These are phyloP conservation scores for Camillea tinctor DNA, from an alignment of 2,329 filamentous ascomycete species.

Conservation along the genomic window DNA sequence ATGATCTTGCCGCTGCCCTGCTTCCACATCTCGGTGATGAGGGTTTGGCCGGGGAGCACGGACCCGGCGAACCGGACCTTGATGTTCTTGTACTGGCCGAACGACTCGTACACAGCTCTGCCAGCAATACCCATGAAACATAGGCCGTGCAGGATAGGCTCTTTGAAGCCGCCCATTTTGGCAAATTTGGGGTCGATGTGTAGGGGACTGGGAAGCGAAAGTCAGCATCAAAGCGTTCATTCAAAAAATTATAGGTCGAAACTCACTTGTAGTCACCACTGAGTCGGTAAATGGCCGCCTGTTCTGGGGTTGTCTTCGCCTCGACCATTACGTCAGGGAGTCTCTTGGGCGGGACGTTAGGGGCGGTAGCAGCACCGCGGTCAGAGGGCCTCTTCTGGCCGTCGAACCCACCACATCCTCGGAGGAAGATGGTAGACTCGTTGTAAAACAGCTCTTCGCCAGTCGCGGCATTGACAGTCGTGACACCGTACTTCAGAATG, in stretches of 20 bases:
- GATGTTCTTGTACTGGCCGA: constrained; percentile 82
- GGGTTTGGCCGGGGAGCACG: constrained; percentile 83
- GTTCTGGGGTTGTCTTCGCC: constrained; percentile 82
- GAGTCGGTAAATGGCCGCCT: constrained; percentile 89
- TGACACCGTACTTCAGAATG: constrained; percentile 75
- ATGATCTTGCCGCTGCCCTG: constrained; percentile 65
- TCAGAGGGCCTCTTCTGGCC: constrained; percentile 75
- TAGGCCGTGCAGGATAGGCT: constrained; percentile 92
- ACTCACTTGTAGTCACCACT: constrained; percentile 84
- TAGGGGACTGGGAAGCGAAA: constrained; percentile 61
- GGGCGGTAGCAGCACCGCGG: constrained; percentile 75
- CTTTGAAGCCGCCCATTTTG: constrained; percentile 93
- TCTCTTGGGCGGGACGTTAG: constrained; percentile 75
- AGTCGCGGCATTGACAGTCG: constrained; percentile 79
- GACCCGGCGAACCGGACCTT: constrained; percentile 89
- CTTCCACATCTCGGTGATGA: constrained; percentile 93
- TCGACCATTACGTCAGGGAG: constrained; percentile 79
- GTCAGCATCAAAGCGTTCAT: neutral
- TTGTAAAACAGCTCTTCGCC: constrained; percentile 96
- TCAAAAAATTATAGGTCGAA: neutral
- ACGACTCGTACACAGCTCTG: constrained; percentile 85
- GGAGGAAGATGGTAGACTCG: constrained; percentile 88
- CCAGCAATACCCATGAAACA: constrained; percentile 90
- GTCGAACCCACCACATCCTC: constrained; percentile 86
- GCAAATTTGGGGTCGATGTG: constrained; percentile 94